phyloP scores from a whole-genome alignment of 2,329 filamentous ascomycete species.

The Talaromyces funiculosus region DNA sequence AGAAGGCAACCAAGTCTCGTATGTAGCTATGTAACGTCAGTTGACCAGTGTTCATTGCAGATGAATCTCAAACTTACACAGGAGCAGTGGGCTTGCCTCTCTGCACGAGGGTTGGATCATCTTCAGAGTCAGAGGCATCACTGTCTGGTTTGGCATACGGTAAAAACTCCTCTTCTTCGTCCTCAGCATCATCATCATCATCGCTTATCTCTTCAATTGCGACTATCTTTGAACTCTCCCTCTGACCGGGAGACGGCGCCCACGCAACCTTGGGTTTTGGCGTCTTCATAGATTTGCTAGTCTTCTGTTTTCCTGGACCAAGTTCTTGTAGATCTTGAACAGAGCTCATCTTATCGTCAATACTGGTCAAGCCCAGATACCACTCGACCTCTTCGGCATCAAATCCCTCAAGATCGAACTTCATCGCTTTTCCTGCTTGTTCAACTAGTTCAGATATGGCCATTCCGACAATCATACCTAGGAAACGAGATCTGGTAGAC shows the following conservation, averaged over 20 bases:
- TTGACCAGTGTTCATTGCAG: no score
- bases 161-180: constrained; percentile 62
- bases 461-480: constrained; percentile 85
- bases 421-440: constrained; percentile 62
- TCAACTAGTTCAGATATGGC: constrained; percentile 62
- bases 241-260: neutral
- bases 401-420: constrained; percentile 78
- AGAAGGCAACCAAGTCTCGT: constrained; percentile 70
- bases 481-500: constrained; percentile 67
- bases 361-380: constrained; percentile 62
- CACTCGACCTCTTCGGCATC: constrained; percentile 65
- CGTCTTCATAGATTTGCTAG: constrained; percentile 15
- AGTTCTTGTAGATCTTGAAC: constrained; percentile 44
- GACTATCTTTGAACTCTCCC: constrained; percentile 40
- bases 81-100: constrained; percentile 77
- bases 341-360: constrained; percentile 59
- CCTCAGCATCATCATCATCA: constrained; percentile 46
- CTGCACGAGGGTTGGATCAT: constrained; percentile 81
- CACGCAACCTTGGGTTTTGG: neutral
- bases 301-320: constrained; percentile 15
- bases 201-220: constrained; percentile 60
- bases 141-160: constrained; percentile 82
- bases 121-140: constrained; percentile 85
- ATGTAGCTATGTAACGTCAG: constrained; percentile 55
- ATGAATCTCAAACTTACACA: constrained; percentile 47